Evolutionary conservation across 306 rosid species (phyloP).

Genomic region (Acacia melanoxylon): DNA sequence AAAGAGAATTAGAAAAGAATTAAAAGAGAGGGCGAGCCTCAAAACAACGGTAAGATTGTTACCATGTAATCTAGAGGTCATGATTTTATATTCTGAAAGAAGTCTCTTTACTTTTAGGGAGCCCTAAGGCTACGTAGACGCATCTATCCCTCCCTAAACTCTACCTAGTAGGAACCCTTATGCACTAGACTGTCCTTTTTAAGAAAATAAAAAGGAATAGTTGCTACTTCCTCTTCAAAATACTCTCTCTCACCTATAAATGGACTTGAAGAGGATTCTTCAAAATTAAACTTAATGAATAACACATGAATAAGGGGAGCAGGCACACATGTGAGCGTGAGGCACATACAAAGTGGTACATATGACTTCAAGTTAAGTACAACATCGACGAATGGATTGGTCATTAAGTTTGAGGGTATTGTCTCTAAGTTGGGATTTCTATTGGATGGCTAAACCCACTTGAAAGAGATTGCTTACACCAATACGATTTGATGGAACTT

Average conservation of each 20-base stretch:
- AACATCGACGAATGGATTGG: background rate
- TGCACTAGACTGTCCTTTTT: accelerated
- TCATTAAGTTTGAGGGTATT: slow-evolving; percentile 16
- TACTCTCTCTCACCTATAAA: no score
- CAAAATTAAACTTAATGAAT: background rate
- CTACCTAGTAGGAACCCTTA: no score
- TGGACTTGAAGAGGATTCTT: no score
- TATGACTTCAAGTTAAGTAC: background rate
- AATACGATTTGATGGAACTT: slow-evolving; percentile 57
- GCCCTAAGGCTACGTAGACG: no score
- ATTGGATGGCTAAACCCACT: slow-evolving; percentile 59
- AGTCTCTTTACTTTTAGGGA: no score
- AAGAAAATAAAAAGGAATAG: no score
- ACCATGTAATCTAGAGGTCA: no score
- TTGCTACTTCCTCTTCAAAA: background rate
- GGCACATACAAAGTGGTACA: background rate
- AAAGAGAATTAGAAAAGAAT: no score
- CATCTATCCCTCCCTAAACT: no score
- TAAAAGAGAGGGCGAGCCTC: no score
- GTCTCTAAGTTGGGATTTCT: slow-evolving; percentile 38
- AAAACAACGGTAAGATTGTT: no score
- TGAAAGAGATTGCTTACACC: slow-evolving; percentile 52
- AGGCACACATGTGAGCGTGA: background rate
- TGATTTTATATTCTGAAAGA: no score
- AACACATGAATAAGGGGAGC: background rate